Base-by-base conservation (phyloP, 1,284 basidiomycete species). In the Malassezia brasiliensis region DNA sequence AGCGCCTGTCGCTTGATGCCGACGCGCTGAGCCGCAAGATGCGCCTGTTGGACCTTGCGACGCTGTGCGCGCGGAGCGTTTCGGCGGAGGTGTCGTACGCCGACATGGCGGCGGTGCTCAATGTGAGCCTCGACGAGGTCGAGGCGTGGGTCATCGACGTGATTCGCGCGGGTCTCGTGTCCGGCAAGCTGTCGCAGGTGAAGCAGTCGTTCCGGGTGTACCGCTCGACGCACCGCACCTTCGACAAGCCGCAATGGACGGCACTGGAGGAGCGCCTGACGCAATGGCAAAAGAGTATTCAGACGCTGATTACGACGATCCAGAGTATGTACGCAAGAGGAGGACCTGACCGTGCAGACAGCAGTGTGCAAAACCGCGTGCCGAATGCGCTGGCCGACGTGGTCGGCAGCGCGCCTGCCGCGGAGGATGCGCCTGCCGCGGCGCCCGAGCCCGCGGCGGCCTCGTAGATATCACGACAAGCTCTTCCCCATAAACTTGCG, bases 121-220 rank as follows among this genome's bases (percentile, higher is more conserved):
- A 60, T 14, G 59, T 71, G 19, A 28, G 38, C 5, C 46, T 59
- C 22, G 61, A 61, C 31, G 66, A 72, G n/a, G 72, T 74, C 4
- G 72, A 74, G 60, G 39, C 57, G 14, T 73, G 71, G 71, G 67
- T 74, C n/a, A 74, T 74, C 46, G 72, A 74, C 38, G 69, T 74
- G 31, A 73, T 74, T 42, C 66, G 72, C 10, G 72, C 70, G 14
- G 72, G 71, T 5, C 53, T 74, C 12, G 71, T 73, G 2, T 54
- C 52, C 0, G 72, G 72, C 20, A 73, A 73, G 54, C 62, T 74
- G 17, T 66, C 63, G 35, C 72, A 74, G 56, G 68, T 72, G 11
- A 64, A 64, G 32, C 47, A 62, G 20, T 63, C 67, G 12, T 69
- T 74, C 51, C 45, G 72, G 3, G 72, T 74, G 28, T 74, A 73